These are phyloP conservation scores for Venturia aucupariae DNA, from an alignment of 2,329 filamentous ascomycete genomes.

Conservation along the genomic window DNA sequence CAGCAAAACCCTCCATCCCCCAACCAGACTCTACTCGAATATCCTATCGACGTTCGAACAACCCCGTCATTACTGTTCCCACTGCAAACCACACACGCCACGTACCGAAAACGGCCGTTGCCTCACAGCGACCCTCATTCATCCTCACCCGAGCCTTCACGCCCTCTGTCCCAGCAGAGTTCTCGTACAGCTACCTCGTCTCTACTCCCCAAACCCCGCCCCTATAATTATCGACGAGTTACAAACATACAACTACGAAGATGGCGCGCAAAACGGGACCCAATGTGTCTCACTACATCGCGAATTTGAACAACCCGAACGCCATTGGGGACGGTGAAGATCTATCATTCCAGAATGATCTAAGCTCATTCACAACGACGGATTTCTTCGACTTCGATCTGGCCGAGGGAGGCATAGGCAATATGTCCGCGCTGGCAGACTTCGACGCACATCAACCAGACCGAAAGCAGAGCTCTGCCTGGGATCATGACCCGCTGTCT, in stretches of 20 bases:
- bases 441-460: slow-evolving; percentile 1
- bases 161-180: background rate
- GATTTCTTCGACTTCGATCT: slow-evolving; percentile 61
- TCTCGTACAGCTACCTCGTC: background rate
- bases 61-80: background rate
- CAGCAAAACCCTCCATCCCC: background rate
- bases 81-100: background rate
- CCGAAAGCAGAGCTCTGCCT: background rate
- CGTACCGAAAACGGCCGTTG: background rate
- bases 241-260: background rate
- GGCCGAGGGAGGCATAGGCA: background rate
- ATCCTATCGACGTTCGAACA: background rate
- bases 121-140: background rate
- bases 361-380: slow-evolving; percentile 47
- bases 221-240: background rate
- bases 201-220: too few species aligned
- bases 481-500: background rate
- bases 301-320: slow-evolving; percentile 59
- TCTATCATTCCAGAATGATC: slow-evolving; percentile 41
- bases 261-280: slow-evolving; percentile 39
- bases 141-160: background rate
- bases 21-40: background rate
- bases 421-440: background rate
- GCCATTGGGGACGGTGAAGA: slow-evolving; percentile 52
- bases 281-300: slow-evolving; percentile 84